Conservation (phyloP, 257 asterid species). For the Echites panduratus region DNA sequence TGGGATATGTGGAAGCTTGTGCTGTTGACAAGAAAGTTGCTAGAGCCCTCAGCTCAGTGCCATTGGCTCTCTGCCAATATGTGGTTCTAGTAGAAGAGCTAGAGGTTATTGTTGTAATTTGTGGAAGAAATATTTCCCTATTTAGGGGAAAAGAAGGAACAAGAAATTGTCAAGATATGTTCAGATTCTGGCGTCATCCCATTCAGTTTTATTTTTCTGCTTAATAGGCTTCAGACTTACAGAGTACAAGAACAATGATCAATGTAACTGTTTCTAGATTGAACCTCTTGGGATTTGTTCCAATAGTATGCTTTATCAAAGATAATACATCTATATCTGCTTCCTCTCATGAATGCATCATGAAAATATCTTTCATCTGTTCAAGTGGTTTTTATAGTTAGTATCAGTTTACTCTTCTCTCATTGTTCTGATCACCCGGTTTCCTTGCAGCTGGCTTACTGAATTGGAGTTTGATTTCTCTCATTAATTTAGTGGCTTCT, state of each 20-base stretch:
- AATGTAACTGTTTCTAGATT: background rate
- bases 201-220: background rate
- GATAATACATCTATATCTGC: background rate
- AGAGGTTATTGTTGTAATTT: background rate
- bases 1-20: background rate
- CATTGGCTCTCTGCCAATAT: background rate
- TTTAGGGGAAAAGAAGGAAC: background rate
- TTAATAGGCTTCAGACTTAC: background rate
- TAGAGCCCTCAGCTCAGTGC: background rate
- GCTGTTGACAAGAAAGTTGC: background rate
- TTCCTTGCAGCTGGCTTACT: conserved; percentile 62
- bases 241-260: background rate
- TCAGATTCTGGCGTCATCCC: background rate
- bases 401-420: background rate
- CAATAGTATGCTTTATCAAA: background rate
- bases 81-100: background rate
- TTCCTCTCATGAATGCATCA: background rate
- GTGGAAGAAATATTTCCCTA: background rate
- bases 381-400: background rate
- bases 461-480: conserved; percentile 76
- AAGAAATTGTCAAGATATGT: background rate
- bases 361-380: background rate
- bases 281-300: background rate
- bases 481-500: conserved; percentile 62
- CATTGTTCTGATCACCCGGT: conserved; percentile 4